Evolutionary conservation across 805 yeast species (phyloP).

Genomic region (Schwanniomyces vanrijiae): DNA sequence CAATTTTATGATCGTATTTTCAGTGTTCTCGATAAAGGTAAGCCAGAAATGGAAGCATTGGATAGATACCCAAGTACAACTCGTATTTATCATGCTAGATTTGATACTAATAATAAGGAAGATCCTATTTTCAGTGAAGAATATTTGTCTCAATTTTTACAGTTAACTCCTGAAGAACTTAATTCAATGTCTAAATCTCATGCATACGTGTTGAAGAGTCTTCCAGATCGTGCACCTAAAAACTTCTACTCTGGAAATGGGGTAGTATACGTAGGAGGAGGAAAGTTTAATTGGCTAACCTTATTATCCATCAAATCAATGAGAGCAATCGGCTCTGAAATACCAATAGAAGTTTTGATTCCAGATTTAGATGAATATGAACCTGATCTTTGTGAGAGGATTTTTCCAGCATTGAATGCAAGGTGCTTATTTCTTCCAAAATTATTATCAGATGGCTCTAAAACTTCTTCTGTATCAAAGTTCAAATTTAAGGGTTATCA

Average conservation of each 20-base stretch:
- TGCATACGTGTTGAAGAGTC: slow-evolving; percentile 36
- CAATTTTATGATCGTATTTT: slow-evolving; percentile 45
- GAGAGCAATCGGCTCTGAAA: slow-evolving; percentile 61
- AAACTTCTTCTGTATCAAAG: slow-evolving; percentile 18
- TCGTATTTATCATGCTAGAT: slow-evolving; percentile 56
- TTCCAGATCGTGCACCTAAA: slow-evolving; percentile 43
- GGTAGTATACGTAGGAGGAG: slow-evolving; percentile 78
- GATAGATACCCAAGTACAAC: slow-evolving; percentile 44
- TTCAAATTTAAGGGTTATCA: slow-evolving; percentile 46
- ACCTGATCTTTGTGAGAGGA: slow-evolving; percentile 49
- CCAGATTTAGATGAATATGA: slow-evolving; percentile 73
- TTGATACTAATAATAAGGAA: slow-evolving; percentile 25
- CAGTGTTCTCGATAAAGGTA: slow-evolving; percentile 37
- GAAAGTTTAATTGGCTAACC: slow-evolving; percentile 71
- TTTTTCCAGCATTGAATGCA: slow-evolving; percentile 40
- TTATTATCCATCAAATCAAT: slow-evolving; percentile 63
- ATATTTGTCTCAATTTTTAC: slow-evolving; percentile 50
- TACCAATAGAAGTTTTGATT: slow-evolving; percentile 82
- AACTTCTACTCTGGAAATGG: slow-evolving; percentile 48
- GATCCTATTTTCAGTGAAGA: slow-evolving; percentile 48
- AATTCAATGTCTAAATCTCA: slow-evolving; percentile 49
- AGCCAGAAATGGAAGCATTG: slow-evolving; percentile 46
- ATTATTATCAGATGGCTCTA: slow-evolving; percentile 19
- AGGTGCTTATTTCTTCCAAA: slow-evolving; percentile 38
- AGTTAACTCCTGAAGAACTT: slow-evolving; percentile 44